Evolutionary conservation across 768 basidiomycete genomes (phyloP).

Genomic region (Phylloporus rhodoxanthus): DNA sequence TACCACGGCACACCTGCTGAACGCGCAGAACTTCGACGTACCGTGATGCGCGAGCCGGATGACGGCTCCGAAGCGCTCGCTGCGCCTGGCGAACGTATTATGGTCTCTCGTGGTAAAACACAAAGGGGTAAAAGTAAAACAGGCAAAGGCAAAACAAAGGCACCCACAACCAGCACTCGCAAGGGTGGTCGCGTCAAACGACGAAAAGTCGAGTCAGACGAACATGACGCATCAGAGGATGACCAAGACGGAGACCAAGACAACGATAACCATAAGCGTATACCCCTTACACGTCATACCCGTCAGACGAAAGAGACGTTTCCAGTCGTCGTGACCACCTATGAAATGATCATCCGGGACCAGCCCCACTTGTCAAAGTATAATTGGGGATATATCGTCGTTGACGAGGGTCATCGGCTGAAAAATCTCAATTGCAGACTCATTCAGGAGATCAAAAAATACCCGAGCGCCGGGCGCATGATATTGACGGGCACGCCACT

Average conservation of each 20-base stretch:
- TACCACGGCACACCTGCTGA: slow-evolving; percentile 85
- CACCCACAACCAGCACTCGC: slow-evolving; percentile 9
- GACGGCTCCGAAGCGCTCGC: slow-evolving; percentile 21
- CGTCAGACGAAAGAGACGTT: slow-evolving; percentile 40
- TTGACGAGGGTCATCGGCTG: slow-evolving; percentile 91
- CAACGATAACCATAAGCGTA: slow-evolving; percentile 8
- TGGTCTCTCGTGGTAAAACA: slow-evolving; percentile 16
- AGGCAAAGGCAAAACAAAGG: slow-evolving; percentile 6
- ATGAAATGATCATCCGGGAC: slow-evolving; percentile 89
- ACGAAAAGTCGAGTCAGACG: slow-evolving; percentile 14
- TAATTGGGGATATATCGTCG: slow-evolving; percentile 88
- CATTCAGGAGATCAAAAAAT: slow-evolving; percentile 85
- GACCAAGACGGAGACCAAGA: slow-evolving; percentile 11
- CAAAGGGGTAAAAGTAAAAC: slow-evolving; percentile 18
- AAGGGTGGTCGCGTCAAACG: slow-evolving; percentile 14
- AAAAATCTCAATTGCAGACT: slow-evolving; percentile 93
- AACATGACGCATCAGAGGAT: slow-evolving; percentile 6
- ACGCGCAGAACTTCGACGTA: slow-evolving; percentile 71
- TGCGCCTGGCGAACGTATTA: slow-evolving; percentile 21
- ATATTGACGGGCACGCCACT: slow-evolving; percentile 95
- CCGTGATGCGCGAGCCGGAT: slow-evolving; percentile 41
- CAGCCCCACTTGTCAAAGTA: slow-evolving; percentile 58
- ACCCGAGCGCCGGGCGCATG: slow-evolving; percentile 78
- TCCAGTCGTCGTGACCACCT: slow-evolving; percentile 85
- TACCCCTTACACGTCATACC: slow-evolving; percentile 19